Base-by-base conservation (phyloP, 345 rosid genomes). In the Populus tremula region DNA sequence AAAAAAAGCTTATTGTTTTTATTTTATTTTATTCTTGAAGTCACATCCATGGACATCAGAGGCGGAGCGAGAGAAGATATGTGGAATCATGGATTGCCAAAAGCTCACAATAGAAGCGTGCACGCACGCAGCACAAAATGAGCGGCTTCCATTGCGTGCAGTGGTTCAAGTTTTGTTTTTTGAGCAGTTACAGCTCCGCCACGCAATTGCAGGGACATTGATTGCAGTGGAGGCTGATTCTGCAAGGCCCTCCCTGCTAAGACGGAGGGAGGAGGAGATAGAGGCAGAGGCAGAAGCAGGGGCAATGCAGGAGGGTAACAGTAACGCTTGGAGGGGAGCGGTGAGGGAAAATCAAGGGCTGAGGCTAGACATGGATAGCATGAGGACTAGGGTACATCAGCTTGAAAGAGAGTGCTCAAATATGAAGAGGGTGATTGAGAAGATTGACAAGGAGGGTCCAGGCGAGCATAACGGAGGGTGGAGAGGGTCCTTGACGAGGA, bases 51-150 rank as follows among this genome's bases (percentile, higher is more conserved):
- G 93, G 97, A 72, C 89, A 77, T 7, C 93, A 62, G 98, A 96
- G 85, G 80, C 84, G 21, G 99, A 93, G 84, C 82, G 97, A 54
- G 99, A 96, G 81, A 91, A 89, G 87, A 86, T 96, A 62, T 89
- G 96, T 56, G 94, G 97, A 33, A 86, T 90, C 0, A 83, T 96
- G 85, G 99, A 96, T 65, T 96, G 93, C 79, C 98, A 92, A 61
- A 93, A 96, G 84, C 90, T 96, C 2, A 96, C 99, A 6, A 85
- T 96, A 0, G 99, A 92, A 76, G 99, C 99, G 29, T 96, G 98
- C 89, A 96, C 99, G 1, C 99, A 96, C 91, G 98, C 99, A 11
- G 98, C 99, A 1, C 99, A 96, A 56, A 96, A 93, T 85, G 99
- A 96, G 90, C 91, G 97, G 33, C 84, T 96, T 50, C 99, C 99